Conservation (phyloP, 805 yeast species). For the Zygosaccharomyces siamensis region DNA sequence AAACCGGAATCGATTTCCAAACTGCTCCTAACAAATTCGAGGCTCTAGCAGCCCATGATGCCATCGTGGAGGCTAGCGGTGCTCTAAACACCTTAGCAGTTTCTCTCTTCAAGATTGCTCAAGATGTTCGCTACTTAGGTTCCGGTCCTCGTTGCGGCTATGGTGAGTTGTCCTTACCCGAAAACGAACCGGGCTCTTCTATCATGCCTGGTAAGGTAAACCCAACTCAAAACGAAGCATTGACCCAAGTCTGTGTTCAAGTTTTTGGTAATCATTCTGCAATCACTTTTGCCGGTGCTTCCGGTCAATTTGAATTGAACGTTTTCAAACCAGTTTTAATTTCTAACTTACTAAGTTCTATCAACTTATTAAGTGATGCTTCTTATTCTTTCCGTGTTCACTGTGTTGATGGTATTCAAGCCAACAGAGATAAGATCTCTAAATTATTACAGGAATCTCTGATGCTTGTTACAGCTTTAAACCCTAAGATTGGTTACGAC, state of each 20-base stretch:
- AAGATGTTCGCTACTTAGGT: constrained; percentile 96
- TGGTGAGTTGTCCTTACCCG: constrained; percentile 92
- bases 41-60: constrained; percentile 98
- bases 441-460: constrained; percentile 89
- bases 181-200: constrained; percentile 98
- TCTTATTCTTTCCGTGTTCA: constrained; percentile 82
- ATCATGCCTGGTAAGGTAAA: constrained; percentile 99
- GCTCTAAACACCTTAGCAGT: constrained; percentile 93
- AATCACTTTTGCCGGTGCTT: constrained; percentile 95
- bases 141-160: constrained; percentile 99
- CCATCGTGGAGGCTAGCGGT: constrained; percentile 95
- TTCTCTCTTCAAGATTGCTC: constrained; percentile 92
- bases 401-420: constrained; percentile 92
- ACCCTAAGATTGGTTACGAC: constrained; percentile 98
- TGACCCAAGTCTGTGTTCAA: constrained; percentile 97
- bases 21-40: constrained; percentile 99
- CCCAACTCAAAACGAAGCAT: constrained; percentile 98
- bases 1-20: constrained; percentile 83
- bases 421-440: constrained; percentile 81
- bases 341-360: constrained; percentile 79
- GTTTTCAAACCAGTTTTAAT: constrained; percentile 97
- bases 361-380: constrained; percentile 88
- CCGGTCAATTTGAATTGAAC: constrained; percentile 97
- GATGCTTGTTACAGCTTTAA: constrained; percentile 97
- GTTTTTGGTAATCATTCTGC: constrained; percentile 96